Evolutionary conservation across 2,329 filamentous ascomycete species (phyloP).

Genomic region (Talaromyces verruculosus): DNA sequence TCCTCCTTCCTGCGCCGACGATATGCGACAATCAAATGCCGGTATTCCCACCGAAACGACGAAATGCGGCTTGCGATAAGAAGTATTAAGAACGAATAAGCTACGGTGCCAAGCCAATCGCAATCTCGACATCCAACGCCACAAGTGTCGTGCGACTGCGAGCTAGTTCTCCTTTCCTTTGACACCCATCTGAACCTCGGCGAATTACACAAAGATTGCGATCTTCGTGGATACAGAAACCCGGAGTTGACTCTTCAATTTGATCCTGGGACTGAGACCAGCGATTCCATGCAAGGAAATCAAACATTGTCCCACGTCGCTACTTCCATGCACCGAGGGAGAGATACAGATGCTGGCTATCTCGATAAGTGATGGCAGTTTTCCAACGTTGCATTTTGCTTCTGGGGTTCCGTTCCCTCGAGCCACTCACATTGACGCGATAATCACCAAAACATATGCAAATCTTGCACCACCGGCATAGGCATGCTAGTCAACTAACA

Average conservation of each 20-base stretch:
- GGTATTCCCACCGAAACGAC: background rate
- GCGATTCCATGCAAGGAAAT: background rate
- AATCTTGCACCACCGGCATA: background rate
- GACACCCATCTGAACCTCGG: background rate
- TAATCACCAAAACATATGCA: conserved; percentile 7
- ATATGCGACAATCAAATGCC: background rate
- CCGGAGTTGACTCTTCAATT: background rate
- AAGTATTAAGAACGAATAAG: background rate
- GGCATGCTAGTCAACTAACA: background rate
- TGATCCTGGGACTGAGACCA: background rate
- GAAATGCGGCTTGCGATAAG: background rate
- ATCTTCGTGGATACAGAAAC: background rate
- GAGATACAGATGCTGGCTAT: background rate
- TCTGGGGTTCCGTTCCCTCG: background rate
- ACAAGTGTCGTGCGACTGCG: background rate
- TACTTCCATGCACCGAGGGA: background rate
- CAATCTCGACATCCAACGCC: background rate
- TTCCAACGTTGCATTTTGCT: conserved; percentile 11
- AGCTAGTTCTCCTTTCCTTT: background rate
- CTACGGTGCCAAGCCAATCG: background rate
- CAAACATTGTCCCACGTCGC: background rate
- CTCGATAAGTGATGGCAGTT: background rate
- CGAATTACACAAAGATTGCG: too few relatives aligned
- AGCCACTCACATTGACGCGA: conserved; percentile 16
- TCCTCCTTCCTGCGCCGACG: background rate